phyloP scores from a whole-genome alignment of 768 basidiomycete species.

The Stropharia rugosoannulata region DNA sequence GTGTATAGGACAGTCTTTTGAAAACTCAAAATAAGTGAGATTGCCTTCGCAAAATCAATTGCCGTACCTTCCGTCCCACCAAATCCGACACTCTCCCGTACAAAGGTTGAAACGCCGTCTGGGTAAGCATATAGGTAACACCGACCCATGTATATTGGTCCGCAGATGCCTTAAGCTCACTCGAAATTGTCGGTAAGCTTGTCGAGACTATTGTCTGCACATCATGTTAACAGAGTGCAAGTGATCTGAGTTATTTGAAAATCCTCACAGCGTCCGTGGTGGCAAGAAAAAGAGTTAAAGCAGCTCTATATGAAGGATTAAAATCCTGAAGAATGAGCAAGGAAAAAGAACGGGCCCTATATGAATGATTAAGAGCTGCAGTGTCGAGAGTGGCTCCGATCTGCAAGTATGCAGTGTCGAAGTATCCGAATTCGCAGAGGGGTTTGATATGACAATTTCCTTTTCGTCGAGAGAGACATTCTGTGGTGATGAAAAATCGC shows the following conservation, averaged over 20 bases:
- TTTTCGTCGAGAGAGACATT: no score
- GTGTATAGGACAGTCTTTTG: conserved; percentile 63
- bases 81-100: conserved; percentile 82
- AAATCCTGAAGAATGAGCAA: conserved; percentile 6
- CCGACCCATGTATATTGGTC: conserved; percentile 86
- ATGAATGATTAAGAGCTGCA: conserved; percentile 61
- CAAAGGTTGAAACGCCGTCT: conserved; percentile 82
- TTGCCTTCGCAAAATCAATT: conserved; percentile 1
- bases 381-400: conserved; percentile 42
- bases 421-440: conserved; percentile 28
- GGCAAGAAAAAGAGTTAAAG: conserved; percentile 78
- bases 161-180: conserved; percentile 63
- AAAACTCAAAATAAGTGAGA: conserved; percentile 1
- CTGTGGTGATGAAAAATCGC: no score
- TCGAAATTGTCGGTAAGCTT: conserved; percentile 76
- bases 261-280: conserved; percentile 74
- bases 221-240: neutral
- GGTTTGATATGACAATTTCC: conserved; percentile 9
- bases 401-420: conserved; percentile 28
- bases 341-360: conserved; percentile 52
- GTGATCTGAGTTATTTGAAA: neutral
- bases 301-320: conserved; percentile 48
- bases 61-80: conserved; percentile 70
- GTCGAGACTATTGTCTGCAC: conserved; percentile 74
- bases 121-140: conserved; percentile 82